These are phyloP conservation scores for Monosporozyma siamensis DNA, from an alignment of 805 yeast genomes.

Conservation along the genomic window DNA sequence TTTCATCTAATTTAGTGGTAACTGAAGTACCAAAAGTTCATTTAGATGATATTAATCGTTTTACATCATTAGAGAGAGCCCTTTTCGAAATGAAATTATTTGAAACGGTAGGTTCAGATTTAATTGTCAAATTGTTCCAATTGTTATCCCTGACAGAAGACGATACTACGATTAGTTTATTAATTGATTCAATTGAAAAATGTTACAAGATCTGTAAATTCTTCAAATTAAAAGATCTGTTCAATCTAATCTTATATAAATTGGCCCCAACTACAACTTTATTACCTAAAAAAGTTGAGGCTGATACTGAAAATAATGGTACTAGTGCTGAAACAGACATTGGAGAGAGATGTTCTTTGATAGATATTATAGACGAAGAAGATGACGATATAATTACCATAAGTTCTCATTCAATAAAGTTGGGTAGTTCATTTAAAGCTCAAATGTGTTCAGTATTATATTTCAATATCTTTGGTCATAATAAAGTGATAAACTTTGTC, in stretches of 20 bases:
- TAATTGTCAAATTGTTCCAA: constrained; percentile 60
- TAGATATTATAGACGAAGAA: constrained; percentile 39
- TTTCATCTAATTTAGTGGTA: constrained; percentile 34
- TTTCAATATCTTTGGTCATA: constrained; percentile 62
- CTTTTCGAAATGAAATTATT: constrained; percentile 69
- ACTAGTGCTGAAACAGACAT: background rate
- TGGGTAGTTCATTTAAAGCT: constrained; percentile 86
- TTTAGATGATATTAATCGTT: constrained; percentile 12
- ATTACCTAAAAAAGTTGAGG: constrained; percentile 24
- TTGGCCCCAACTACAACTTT: constrained; percentile 64
- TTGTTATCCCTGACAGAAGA: constrained; percentile 84
- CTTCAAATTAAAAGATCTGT: constrained; percentile 45
- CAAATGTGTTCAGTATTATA: constrained; percentile 82
- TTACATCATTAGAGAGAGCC: constrained; percentile 27
- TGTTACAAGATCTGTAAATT: constrained; percentile 66
- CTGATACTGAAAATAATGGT: background rate
- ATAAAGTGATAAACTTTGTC: constrained; percentile 36
- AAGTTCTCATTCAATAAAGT: constrained; percentile 69
- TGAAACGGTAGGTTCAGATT: constrained; percentile 47
- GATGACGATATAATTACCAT: constrained; percentile 57
- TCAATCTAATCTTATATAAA: constrained; percentile 57
- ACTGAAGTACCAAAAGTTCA: constrained; percentile 20
- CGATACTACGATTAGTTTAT: constrained; percentile 76
- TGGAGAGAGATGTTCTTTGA: too few relatives aligned
- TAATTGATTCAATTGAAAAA: constrained; percentile 81